Evolutionary conservation across 2,329 filamentous ascomycete species (phyloP), one percentile per base, ranked within the genome.

Genomic region (Trichoderma sp.): DNA sequence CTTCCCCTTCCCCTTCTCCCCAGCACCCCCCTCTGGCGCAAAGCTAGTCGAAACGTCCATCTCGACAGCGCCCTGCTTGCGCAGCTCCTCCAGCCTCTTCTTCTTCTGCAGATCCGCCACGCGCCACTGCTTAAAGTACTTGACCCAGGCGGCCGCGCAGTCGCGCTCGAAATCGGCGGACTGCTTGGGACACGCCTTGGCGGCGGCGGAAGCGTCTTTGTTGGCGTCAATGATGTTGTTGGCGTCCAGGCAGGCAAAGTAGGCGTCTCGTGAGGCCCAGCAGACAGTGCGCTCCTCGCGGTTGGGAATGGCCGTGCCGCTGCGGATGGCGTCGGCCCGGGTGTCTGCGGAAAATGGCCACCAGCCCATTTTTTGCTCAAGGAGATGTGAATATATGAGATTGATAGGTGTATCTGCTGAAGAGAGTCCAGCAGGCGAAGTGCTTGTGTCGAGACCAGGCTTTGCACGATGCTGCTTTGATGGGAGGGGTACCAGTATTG

Each of bases 41-140:
- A 84, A 84, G 36, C 76, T 78, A 1, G 81, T 78, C 51, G 78
- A 79, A 7, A 84, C 81, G 15, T 81, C 81, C 80, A 93, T 86
- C 81, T 88, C 86, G 74, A 87, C 85, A 14, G 92, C 93, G 74
- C 92, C 92, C 80, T 95, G 91, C 61, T 86, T 87, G 79, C 92
- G 87, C 77, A 97, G 88, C 79, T 90, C 89, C 77, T 92, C 91
- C 75, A 97, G 84, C 28, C 93, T 92, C 82, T 91, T 86, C 78
- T 93, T 91, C 82, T 95, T 94, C 77, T 97, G 93, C 79, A 93
- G 88, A 77, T 99, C 96, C 83, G 97, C 95, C 43, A 98, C 93
- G 78, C 96, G 88, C 84, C 94, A 92, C 83, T 98, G 95, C 86
- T 98, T 98, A 84, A 99, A 99, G 83, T 99, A 98, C 83, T 94